These are phyloP conservation scores for Solanum etuberosum DNA, from an alignment of 257 asterid genomes.

Conservation along the genomic window DNA sequence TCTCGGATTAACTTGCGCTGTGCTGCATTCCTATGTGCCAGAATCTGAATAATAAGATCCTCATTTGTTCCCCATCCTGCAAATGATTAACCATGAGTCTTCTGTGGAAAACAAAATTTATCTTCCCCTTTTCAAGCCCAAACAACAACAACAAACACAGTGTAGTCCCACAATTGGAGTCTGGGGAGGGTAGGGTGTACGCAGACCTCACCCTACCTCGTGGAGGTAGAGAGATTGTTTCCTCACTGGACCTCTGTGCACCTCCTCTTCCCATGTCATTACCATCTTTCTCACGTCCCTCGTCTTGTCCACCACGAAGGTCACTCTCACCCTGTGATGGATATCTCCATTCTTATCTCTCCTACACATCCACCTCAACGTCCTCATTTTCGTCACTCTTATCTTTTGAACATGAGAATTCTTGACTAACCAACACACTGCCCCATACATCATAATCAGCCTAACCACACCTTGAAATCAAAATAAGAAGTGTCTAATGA, in stretches of 20 bases:
- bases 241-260: background rate
- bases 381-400: background rate
- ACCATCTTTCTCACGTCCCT: background rate
- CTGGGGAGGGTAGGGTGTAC: background rate
- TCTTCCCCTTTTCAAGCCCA: background rate
- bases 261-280: background rate
- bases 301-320: background rate
- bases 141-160: background rate
- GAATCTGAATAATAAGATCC: slow-evolving; percentile 42
- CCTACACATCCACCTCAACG: background rate
- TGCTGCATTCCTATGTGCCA: slow-evolving; percentile 73
- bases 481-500: background rate
- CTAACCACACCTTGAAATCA: background rate
- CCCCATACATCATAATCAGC: background rate
- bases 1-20: slow-evolving; percentile 69
- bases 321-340: background rate
- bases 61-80: slow-evolving; percentile 90
- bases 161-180: background rate
- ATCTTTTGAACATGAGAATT: background rate
- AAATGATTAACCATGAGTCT: background rate
- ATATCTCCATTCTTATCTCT: background rate
- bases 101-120: background rate
- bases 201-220: background rate
- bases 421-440: background rate
- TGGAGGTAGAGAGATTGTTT: background rate